Conservation (phyloP, 2,329 filamentous ascomycete species). For the Fusarium bactridioides region DNA sequence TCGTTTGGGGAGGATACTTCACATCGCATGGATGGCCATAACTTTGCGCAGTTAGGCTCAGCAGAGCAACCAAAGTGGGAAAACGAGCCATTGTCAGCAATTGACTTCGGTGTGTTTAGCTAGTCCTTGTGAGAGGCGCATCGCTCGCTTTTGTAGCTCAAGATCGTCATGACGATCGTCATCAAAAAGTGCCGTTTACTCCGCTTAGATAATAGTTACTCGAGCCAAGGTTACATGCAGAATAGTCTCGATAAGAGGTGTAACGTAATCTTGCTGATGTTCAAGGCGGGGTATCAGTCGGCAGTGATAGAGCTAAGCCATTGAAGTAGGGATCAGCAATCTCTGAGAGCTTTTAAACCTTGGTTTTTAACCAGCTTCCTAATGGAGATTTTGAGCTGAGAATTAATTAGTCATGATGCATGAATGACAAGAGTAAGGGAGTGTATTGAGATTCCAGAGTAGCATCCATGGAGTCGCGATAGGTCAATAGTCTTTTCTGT, state of each 20-base stretch:
- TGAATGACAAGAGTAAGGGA: background rate
- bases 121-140: background rate
- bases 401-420: background rate
- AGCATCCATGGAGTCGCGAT: background rate
- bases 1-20: conserved; percentile 17
- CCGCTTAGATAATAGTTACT: background rate
- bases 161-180: background rate
- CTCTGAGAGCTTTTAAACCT: background rate
- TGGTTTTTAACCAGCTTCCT: conserved; percentile 21
- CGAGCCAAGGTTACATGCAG: background rate
- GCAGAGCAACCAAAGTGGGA: background rate
- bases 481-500: background rate
- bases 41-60: conserved; percentile 7
- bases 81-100: background rate
- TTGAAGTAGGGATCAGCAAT: conserved; percentile 23
- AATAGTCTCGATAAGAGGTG: background rate
- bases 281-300: conserved; percentile 8
- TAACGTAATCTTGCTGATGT: background rate
- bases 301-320: background rate
- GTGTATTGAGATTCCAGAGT: background rate
- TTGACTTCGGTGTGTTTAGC: too few relatives aligned
- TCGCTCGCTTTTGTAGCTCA: background rate
- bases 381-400: background rate
- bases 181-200: background rate
- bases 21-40: conserved; percentile 5